phyloP scores from a whole-genome alignment of 148 eudicot genomes.

The Cornus florida region DNA sequence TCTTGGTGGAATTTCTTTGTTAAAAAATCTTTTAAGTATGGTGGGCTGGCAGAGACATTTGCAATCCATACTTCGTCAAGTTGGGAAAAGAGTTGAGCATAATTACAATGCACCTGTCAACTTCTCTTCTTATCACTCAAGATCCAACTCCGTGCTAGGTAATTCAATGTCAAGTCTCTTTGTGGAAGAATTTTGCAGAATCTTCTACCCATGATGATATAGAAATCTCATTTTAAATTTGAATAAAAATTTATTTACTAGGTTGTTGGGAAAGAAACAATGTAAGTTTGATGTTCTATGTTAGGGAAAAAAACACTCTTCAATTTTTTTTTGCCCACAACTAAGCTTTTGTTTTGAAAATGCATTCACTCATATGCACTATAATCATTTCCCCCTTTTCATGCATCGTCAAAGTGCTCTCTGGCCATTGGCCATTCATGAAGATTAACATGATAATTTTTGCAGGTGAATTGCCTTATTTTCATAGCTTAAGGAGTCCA shows the following conservation, averaged over 20 bases:
- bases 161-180: constrained; percentile 10
- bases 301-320: not conserved
- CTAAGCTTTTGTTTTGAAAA: not conserved
- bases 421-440: constrained; percentile 7
- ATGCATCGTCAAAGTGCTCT: not conserved
- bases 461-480: constrained; percentile 49
- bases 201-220: not conserved
- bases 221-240: not conserved
- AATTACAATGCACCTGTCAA: constrained; percentile 26
- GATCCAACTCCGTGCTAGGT: constrained; percentile 29
- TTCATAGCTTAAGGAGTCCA: constrained; percentile 27
- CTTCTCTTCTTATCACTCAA: constrained; percentile 18
- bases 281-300: too few species aligned
- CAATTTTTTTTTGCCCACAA: not conserved
- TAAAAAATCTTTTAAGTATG: constrained; percentile 25
- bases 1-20: not conserved
- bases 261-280: too few species aligned
- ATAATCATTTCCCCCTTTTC: not conserved
- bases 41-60: constrained; percentile 74
- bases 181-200: constrained; percentile 10
- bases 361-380: not conserved
- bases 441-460: constrained; percentile 5
- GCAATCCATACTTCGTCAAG: constrained; percentile 41
- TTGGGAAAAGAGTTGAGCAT: constrained; percentile 53
- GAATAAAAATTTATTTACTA: not conserved